These are phyloP conservation scores for Aspergillus funiculosus DNA, from an alignment of 495 filamentous ascomycete species.

Conservation along the genomic window DNA sequence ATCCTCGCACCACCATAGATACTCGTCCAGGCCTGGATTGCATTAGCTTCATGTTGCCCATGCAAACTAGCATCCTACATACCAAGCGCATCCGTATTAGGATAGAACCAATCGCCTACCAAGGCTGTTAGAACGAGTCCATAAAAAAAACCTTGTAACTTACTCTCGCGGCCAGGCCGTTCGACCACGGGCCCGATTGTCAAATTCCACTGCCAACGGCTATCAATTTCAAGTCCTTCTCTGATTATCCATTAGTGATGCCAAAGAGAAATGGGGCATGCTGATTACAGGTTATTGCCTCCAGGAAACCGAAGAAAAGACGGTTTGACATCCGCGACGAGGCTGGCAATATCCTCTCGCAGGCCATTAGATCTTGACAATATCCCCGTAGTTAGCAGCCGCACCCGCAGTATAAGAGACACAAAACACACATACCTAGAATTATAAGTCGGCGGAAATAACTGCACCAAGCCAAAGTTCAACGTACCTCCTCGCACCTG, in stretches of 20 bases:
- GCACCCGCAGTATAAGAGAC: neutral
- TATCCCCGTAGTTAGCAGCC: neutral
- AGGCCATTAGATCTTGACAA: constrained; percentile 52
- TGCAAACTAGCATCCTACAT: neutral
- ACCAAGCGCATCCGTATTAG: constrained; percentile 58
- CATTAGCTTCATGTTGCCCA: neutral
- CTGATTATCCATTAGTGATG: constrained; percentile 1
- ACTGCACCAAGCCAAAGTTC: constrained; percentile 58
- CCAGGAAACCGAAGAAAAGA: constrained; percentile 59
- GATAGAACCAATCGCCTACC: constrained; percentile 54
- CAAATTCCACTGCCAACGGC: constrained; percentile 63
- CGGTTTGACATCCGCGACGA: constrained; percentile 48
- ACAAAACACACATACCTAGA: constrained; percentile 9
- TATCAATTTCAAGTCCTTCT: constrained; percentile 29
- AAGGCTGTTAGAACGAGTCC: neutral
- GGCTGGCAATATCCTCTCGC: constrained; percentile 52
- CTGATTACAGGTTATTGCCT: constrained; percentile 53
- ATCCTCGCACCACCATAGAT: constrained; percentile 62
- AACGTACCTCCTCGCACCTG: constrained; percentile 41
- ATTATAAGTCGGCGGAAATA: constrained; percentile 61
- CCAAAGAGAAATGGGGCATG: neutral
- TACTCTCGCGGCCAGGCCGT: constrained; percentile 50
- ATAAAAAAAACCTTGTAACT: neutral
- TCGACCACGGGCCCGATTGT: constrained; percentile 60
- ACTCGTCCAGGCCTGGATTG: constrained; percentile 43